phyloP scores from a whole-genome alignment of 768 basidiomycete genomes.

The Tricholoma sp. region DNA sequence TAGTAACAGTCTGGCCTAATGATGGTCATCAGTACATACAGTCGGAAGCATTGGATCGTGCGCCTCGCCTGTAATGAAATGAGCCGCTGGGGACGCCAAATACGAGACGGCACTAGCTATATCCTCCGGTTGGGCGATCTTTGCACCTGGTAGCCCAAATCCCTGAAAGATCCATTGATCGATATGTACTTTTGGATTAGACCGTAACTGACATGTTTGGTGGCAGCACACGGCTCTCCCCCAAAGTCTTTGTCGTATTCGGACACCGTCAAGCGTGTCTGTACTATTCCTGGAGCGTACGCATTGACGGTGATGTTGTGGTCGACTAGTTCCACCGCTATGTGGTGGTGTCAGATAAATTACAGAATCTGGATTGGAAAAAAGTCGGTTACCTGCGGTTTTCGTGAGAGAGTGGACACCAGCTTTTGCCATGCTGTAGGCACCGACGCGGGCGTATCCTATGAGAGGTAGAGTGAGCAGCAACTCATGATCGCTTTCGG shows the following conservation, averaged over 20 bases:
- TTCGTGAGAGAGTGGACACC: conserved; percentile 18
- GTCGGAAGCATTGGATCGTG: neutral
- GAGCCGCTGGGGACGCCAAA: conserved; percentile 28
- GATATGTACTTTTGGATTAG: neutral
- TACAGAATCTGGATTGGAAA: too few relatives aligned
- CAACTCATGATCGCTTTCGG: too few relatives aligned
- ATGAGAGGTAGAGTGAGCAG: neutral
- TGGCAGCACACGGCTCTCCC: neutral
- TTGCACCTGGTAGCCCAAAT: conserved; percentile 9
- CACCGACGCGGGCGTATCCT: conserved; percentile 18
- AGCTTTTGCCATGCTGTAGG: conserved; percentile 38
- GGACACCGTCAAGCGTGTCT: neutral
- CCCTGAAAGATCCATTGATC: neutral
- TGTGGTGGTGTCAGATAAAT: neutral
- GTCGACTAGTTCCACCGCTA: neutral
- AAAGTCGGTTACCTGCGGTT: neutral
- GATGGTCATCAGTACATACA: neutral
- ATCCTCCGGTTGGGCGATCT: conserved; percentile 25
- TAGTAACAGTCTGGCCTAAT: conserved; percentile 8
- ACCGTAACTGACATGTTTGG: neutral
- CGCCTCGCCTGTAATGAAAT: conserved; percentile 27
- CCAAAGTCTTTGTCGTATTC: neutral
- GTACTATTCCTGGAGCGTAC: neutral
- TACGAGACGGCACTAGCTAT: conserved; percentile 31
- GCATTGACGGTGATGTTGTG: neutral